Conservation (phyloP, 768 basidiomycete species). For the Cystobasidium ongulense region DNA sequence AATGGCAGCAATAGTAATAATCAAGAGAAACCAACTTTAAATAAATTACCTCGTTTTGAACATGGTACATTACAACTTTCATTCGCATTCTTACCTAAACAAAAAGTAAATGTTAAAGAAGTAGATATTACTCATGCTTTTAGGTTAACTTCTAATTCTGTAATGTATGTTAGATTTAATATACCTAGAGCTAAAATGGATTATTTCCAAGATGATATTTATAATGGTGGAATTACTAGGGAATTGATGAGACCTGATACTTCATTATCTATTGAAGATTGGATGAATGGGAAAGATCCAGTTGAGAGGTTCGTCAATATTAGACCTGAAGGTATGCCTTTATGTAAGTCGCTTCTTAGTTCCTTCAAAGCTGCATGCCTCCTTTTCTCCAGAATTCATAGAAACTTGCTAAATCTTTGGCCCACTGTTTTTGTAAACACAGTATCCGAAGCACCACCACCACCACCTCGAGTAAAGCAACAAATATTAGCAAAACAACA, state of each 20-base stretch:
- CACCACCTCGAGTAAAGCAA: conserved; percentile 36
- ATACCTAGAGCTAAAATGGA: conserved; percentile 46
- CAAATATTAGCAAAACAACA: conserved; percentile 41
- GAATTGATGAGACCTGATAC: conserved; percentile 37
- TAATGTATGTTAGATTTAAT: conserved; percentile 45
- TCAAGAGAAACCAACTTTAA: conserved; percentile 35
- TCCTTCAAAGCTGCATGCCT: no score
- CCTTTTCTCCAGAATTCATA: no score
- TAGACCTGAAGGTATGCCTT: conserved; percentile 43
- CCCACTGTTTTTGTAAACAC: neutral
- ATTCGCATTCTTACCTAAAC: conserved; percentile 44
- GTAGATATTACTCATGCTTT: conserved; percentile 44
- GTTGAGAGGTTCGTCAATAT: conserved; percentile 36
- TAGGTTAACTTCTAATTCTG: conserved; percentile 43
- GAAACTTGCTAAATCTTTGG: neutral
- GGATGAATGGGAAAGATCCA: conserved; percentile 40
- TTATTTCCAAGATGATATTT: conserved; percentile 48
- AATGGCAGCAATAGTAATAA: conserved; percentile 1
- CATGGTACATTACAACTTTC: conserved; percentile 43
- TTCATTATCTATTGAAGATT: conserved; percentile 36
- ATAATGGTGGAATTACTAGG: conserved; percentile 39
- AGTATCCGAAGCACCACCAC: conserved; percentile 47
- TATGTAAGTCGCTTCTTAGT: conserved; percentile 37
- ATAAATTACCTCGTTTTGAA: conserved; percentile 44
- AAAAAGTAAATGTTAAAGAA: conserved; percentile 43